Evolutionary conservation across 2,329 filamentous ascomycete genomes (phyloP), one percentile per base, ranked within the genome.

Genomic region (Alternaria postmessia): DNA sequence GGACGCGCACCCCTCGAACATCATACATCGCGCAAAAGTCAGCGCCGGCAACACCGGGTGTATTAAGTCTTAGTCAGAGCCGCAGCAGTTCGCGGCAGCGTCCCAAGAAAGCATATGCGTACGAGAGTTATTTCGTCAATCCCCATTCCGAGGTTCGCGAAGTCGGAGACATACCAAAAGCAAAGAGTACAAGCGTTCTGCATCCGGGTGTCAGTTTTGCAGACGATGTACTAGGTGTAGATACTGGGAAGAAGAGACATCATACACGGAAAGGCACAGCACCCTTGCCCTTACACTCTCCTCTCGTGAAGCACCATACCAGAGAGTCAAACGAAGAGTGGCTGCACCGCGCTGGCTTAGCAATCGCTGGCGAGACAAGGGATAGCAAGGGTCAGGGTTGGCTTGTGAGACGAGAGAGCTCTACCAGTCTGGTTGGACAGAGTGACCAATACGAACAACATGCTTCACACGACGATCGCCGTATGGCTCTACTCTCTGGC

Each of bases 301-400:
- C 71, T 4, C 60, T 70, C 11, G 61, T 61, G 24, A 64, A 71
- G 42, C 69, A 77, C 54, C 74, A 77, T 53, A 77, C 75, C 28
- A 71, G 58, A 56, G 72, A 76, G 24, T 44, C 67, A 2, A 69
- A 66, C 52, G 81, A 86, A 51, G 85, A 86, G 71, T 89, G 87
- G 87, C 79, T 89, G 54, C 82, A 87, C 44, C 84, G 87, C 53
- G 84, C 87, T 0, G 86, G 86, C 3, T 80, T 86, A 7, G 82
- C 83, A 0, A 83, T 88, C 5, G 84, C 86, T 2, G 83, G 84
- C 5, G 82, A 86, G 20, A 83, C 86, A 5, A 80, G 86, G 38
- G 86, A 89, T 66, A 83, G 83, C 58, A 88, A 89, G 66, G 87
- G 87, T n/a, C 86, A 88, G 69, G 84, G 83, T 56, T 89, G 87